Percentiles rank a stretch among this genome's conserved stretches.
phyloP scores from a whole-genome alignment of 164 flowering plant species.

The Paratinospora sagittata region DNA sequence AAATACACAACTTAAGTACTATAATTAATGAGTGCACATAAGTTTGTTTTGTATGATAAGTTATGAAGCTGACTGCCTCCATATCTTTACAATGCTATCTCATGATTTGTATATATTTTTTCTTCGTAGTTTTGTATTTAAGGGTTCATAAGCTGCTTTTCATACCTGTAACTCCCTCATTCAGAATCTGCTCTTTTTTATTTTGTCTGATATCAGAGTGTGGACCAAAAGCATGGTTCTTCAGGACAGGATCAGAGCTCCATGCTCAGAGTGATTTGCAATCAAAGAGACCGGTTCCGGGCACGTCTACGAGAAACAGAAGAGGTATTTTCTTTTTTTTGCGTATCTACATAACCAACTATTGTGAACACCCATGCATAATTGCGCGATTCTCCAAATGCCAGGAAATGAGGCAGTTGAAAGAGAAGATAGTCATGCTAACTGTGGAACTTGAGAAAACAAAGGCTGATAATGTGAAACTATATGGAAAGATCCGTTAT shows the following conservation, averaged over 20 bases:
- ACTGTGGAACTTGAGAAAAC: conserved; percentile 78
- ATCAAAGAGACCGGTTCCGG: conserved; percentile 91
- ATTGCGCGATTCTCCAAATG: conserved; percentile 13
- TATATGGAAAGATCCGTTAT: conserved; percentile 96
- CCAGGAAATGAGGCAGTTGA: conserved; percentile 87
- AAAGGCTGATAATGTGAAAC: conserved; percentile 94
- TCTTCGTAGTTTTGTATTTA: not conserved
- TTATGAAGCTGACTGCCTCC: too few relatives aligned
- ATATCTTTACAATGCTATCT: too few relatives aligned
- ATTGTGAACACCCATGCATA: not conserved
- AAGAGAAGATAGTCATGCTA: conserved; percentile 74
- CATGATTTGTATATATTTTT: not conserved
- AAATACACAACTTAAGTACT: too few relatives aligned
- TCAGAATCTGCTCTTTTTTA: conserved; percentile 1
- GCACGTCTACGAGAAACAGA: conserved; percentile 87
- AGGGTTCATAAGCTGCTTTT: not conserved
- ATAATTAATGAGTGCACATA: too few relatives aligned
- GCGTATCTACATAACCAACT: not conserved
- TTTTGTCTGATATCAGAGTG: conserved; percentile 37
- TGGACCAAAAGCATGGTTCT: conserved; percentile 55
- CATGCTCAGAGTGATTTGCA: conserved; percentile 97
- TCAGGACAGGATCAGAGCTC: conserved; percentile 92
- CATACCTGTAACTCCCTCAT: not conserved
- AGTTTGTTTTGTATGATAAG: too few relatives aligned
- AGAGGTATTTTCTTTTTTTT: conserved; percentile 48